phyloP scores from a whole-genome alignment of 306 rosid genomes.

The Herpetospermum pedunculosum region DNA sequence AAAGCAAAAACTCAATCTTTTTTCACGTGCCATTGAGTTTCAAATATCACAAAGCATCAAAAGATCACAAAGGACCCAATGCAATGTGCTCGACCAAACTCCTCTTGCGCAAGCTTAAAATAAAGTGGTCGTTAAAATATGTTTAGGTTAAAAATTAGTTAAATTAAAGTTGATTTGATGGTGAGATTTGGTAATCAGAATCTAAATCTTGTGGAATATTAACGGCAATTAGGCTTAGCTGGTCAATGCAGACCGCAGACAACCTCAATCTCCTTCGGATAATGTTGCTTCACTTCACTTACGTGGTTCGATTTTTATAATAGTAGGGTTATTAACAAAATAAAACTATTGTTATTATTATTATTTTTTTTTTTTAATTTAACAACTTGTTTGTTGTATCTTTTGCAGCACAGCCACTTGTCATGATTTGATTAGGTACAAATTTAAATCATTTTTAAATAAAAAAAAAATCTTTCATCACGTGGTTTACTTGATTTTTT shows the following conservation, averaged over 20 bases:
- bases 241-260: neutral
- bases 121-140: neutral
- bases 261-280: neutral
- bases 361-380: too few species aligned
- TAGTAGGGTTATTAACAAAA: neutral
- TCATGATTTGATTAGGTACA: too few species aligned
- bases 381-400: too few species aligned
- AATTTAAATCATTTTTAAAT: too few species aligned
- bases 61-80: neutral
- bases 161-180: neutral
- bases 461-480: too few species aligned
- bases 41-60: neutral
- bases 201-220: neutral
- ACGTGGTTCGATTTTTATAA: neutral
- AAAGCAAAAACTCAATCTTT: neutral
- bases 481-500: too few species aligned
- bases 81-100: neutral
- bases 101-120: neutral
- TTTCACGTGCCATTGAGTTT: neutral
- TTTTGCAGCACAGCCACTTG: too few species aligned
- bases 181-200: slow-evolving; percentile 4
- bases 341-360: too few species aligned
- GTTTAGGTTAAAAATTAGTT: neutral
- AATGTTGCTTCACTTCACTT: neutral
- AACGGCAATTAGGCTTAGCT: slow-evolving; percentile 1